Percentiles rank a stretch among this genome's conserved stretches.
These are phyloP conservation scores for Aspergillus baeticus DNA, from an alignment of 495 filamentous ascomycete species.

Conservation along the genomic window DNA sequence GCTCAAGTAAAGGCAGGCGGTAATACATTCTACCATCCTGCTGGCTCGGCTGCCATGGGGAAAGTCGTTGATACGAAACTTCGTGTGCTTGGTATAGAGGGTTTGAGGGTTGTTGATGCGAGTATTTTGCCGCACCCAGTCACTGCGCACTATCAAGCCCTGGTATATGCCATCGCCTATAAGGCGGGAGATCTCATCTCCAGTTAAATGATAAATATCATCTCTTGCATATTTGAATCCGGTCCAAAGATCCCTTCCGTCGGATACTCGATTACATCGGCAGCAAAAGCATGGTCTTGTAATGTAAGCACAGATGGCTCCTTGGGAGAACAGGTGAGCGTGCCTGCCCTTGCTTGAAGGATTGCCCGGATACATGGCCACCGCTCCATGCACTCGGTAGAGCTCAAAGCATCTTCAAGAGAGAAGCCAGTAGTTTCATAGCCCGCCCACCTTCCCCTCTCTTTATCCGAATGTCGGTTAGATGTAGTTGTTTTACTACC, in stretches of 20 bases:
- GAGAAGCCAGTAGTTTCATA: not conserved
- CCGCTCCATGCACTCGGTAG: not conserved
- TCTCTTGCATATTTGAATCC: too few relatives aligned
- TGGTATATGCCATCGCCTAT: constrained; percentile 39
- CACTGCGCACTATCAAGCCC: constrained; percentile 32
- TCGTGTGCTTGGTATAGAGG: constrained; percentile 38
- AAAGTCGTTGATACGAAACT: constrained; percentile 39
- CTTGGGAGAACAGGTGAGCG: too few relatives aligned
- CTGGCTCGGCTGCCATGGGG: constrained; percentile 40
- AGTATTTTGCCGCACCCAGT: constrained; percentile 20
- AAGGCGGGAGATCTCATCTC: constrained; percentile 17
- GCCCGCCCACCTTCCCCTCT: not conserved
- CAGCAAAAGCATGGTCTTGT: too few relatives aligned
- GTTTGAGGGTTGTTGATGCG: constrained; percentile 30
- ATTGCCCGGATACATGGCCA: not conserved
- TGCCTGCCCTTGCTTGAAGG: not conserved
- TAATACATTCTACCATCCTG: constrained; percentile 27
- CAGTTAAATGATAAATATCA: too few relatives aligned
- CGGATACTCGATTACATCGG: too few relatives aligned
- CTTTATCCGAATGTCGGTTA: not conserved
- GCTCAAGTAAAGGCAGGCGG: constrained; percentile 15
- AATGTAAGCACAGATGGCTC: too few relatives aligned
- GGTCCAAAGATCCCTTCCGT: too few relatives aligned
- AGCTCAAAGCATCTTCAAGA: not conserved
- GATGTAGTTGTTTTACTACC: not conserved